phyloP scores from a whole-genome alignment of 2,329 filamentous ascomycete species.

The Calonectria ilicicola region DNA sequence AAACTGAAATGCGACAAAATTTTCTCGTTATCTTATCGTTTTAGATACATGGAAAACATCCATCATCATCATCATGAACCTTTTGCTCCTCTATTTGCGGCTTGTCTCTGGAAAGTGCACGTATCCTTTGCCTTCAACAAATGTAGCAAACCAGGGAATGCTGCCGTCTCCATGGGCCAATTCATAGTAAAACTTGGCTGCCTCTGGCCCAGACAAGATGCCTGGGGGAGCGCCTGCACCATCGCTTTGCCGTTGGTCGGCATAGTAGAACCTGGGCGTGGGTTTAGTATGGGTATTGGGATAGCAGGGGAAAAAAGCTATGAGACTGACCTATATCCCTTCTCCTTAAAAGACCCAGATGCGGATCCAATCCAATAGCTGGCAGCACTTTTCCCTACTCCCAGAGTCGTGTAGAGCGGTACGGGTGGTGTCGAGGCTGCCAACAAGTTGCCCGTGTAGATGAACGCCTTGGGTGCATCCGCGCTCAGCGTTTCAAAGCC shows the following conservation, averaged over 20 bases:
- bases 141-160: conserved; percentile 22
- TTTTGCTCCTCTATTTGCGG: not conserved
- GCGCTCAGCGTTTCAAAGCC: not conserved
- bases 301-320: not conserved
- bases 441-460: not conserved
- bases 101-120: conserved; percentile 17
- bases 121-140: conserved; percentile 22
- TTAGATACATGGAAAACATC: too few species aligned
- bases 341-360: not conserved
- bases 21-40: too few species aligned
- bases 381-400: not conserved
- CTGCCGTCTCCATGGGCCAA: not conserved
- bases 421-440: not conserved
- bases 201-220: not conserved
- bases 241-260: not conserved
- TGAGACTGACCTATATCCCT: not conserved
- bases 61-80: too few species aligned
- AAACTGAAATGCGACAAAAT: too few species aligned
- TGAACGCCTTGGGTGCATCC: not conserved
- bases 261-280: not conserved
- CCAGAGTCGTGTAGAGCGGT: not conserved
- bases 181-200: not conserved
- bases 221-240: not conserved
- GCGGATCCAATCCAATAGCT: not conserved
- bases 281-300: not conserved